Percentiles rank a stretch among this genome's conserved stretches.
These are phyloP conservation scores for Sclerotinia nivalis DNA, from an alignment of 2,329 filamentous ascomycete species.

Conservation along the genomic window DNA sequence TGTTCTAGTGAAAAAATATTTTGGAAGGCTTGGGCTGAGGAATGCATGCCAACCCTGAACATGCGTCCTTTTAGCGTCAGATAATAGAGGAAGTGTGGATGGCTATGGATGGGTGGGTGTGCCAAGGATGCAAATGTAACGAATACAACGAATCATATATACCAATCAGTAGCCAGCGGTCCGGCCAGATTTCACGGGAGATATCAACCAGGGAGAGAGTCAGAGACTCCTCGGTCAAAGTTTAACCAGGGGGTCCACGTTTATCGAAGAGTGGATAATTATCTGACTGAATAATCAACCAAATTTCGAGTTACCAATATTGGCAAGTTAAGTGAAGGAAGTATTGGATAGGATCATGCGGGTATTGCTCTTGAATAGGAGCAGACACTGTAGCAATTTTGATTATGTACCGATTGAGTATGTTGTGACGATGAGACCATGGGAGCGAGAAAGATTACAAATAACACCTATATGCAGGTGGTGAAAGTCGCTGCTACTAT, in stretches of 20 bases:
- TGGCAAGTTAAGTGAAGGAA: conserved; percentile 1
- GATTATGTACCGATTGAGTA: conserved; percentile 4
- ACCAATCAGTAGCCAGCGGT: conserved; percentile 5
- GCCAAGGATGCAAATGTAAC: conserved; percentile 17
- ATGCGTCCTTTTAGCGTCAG: conserved; percentile 19
- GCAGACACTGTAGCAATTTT: background rate
- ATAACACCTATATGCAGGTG: conserved; percentile 10
- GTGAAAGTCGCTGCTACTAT: background rate
- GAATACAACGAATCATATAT: conserved; percentile 8
- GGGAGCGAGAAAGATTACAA: conserved; percentile 3
- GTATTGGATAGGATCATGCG: background rate
- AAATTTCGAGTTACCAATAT: background rate
- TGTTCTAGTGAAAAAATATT: conserved; percentile 22
- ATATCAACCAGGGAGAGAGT: conserved; percentile 6
- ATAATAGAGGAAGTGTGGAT: background rate
- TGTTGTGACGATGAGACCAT: conserved; percentile 7
- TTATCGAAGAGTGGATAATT: conserved; percentile 15
- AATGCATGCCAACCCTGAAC: conserved; percentile 21
- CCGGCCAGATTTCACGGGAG: conserved; percentile 23
- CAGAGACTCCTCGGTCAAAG: background rate
- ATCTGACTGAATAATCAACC: background rate
- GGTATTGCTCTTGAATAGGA: too few species aligned
- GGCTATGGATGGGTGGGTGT: background rate
- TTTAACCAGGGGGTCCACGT: conserved; percentile 20
- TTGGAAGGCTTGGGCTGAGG: conserved; percentile 10